phyloP scores from a whole-genome alignment of 192 early-diverging fungal genomes.

The Chytriomyces confervae region DNA sequence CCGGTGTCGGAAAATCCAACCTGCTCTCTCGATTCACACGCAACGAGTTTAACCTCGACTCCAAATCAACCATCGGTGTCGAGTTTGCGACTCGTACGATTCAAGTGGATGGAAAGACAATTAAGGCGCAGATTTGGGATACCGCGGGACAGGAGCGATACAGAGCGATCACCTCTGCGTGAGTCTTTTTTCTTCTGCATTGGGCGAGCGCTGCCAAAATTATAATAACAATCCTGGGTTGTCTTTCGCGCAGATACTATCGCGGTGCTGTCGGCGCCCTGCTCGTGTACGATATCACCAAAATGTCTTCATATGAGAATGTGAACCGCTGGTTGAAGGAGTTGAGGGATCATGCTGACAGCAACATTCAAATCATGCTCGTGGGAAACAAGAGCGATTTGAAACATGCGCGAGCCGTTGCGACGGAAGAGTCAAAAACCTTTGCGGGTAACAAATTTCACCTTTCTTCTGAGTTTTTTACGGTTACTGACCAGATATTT shows the following conservation, averaged over 20 bases:
- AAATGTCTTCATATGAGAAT: slow-evolving; percentile 94
- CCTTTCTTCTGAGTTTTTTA: not conserved
- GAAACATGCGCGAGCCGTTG: slow-evolving; percentile 92
- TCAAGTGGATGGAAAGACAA: slow-evolving; percentile 95
- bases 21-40: slow-evolving; percentile 95
- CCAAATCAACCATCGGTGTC: slow-evolving; percentile 98
- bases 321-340: slow-evolving; percentile 98
- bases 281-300: slow-evolving; percentile 97
- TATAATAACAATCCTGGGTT: slow-evolving; percentile 59
- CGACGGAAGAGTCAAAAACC: slow-evolving; percentile 96
- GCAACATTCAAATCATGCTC: slow-evolving; percentile 98
- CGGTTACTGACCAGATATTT: not conserved
- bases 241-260: slow-evolving; percentile 35
- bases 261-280: slow-evolving; percentile 88
- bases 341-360: slow-evolving; percentile 70
- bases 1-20: slow-evolving; percentile 98
- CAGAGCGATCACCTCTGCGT: slow-evolving; percentile 63
- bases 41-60: slow-evolving; percentile 98
- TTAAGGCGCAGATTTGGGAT: slow-evolving; percentile 99
- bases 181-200: slow-evolving; percentile 35
- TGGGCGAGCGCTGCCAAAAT: slow-evolving; percentile 37
- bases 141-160: slow-evolving; percentile 84
- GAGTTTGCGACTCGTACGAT: slow-evolving; percentile 97
- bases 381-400: slow-evolving; percentile 99
- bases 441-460: slow-evolving; percentile 76